phyloP scores from a whole-genome alignment of 495 filamentous ascomycete species.

The Cercophora scortea region DNA sequence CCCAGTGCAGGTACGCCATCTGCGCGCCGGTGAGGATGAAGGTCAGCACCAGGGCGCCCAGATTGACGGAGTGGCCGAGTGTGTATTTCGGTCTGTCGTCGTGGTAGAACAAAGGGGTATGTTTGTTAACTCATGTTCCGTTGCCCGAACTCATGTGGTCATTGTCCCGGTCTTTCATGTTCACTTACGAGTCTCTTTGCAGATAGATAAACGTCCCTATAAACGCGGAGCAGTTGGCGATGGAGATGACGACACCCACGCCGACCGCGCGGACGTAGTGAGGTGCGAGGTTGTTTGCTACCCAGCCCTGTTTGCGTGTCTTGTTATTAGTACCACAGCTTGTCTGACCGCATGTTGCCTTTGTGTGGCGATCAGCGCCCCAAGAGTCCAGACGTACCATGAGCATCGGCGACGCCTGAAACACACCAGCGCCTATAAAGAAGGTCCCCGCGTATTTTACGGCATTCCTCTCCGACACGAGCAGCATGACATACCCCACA shows the following conservation, averaged over 20 bases:
- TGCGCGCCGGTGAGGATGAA: slow-evolving; percentile 25
- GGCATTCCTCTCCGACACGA: slow-evolving; percentile 34
- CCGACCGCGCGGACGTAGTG: slow-evolving; percentile 45
- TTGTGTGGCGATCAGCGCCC: not conserved
- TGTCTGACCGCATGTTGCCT: slow-evolving; percentile 15
- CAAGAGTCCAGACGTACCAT: slow-evolving; percentile 19
- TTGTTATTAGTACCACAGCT: not conserved
- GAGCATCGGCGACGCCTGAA: slow-evolving; percentile 50
- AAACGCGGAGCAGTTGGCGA: slow-evolving; percentile 43
- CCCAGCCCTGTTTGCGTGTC: slow-evolving; percentile 18
- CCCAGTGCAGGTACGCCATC: slow-evolving; percentile 36
- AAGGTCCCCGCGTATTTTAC: slow-evolving; percentile 53
- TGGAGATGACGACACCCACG: slow-evolving; percentile 28
- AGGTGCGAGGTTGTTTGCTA: slow-evolving; percentile 36
- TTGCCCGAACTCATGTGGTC: not conserved
- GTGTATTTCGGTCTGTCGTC: slow-evolving; percentile 31
- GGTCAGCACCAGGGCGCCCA: slow-evolving; percentile 33
- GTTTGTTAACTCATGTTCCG: not conserved
- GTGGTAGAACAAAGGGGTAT: not conserved
- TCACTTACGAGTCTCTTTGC: slow-evolving; percentile 34
- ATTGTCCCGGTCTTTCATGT: no score
- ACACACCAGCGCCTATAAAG: slow-evolving; percentile 52
- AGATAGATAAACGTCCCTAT: slow-evolving; percentile 46
- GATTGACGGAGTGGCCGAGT: slow-evolving; percentile 39
- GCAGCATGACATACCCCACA: slow-evolving; percentile 49